phyloP scores from a whole-genome alignment of 495 filamentous ascomycete species.

The Copromyces sp. region DNA sequence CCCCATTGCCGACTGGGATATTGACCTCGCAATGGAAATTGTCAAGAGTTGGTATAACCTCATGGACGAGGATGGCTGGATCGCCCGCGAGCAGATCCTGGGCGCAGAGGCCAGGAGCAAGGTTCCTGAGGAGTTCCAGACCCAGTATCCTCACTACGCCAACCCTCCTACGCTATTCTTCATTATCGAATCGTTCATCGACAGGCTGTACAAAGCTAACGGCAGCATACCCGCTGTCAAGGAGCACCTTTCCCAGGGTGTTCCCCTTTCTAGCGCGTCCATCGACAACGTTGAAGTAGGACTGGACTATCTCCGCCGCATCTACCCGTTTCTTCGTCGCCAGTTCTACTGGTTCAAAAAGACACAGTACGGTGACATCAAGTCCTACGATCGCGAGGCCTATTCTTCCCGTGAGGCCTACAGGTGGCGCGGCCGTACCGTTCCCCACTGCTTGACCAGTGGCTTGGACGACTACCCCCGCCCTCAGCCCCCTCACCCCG shows the following conservation, averaged over 20 bases:
- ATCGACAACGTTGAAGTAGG: constrained; percentile 58
- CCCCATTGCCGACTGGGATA: constrained; percentile 87
- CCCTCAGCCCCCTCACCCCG: constrained; percentile 91
- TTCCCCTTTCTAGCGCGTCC: constrained; percentile 44
- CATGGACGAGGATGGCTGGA: constrained; percentile 97
- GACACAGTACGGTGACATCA: constrained; percentile 85
- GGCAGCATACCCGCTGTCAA: constrained; percentile 22
- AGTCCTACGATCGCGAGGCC: constrained; percentile 77
- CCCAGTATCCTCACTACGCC: constrained; percentile 95
- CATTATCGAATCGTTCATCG: constrained; percentile 70
- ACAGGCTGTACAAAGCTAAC: constrained; percentile 49
- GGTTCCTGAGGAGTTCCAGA: constrained; percentile 88
- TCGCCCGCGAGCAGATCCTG: constrained; percentile 91
- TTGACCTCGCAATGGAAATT: constrained; percentile 82
- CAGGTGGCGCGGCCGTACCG: constrained; percentile 88
- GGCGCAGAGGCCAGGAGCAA: constrained; percentile 92
- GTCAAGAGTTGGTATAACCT: constrained; percentile 92
- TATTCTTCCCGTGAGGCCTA: constrained; percentile 84
- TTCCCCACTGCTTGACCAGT: constrained; percentile 79
- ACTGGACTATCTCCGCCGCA: constrained; percentile 59
- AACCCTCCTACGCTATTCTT: constrained; percentile 97
- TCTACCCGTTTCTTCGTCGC: constrained; percentile 87
- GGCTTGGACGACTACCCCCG: constrained; percentile 95
- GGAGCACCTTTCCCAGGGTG: constrained; percentile 25
- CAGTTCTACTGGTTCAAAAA: constrained; percentile 92